Base-by-base conservation (phyloP, 345 rosid genomes). In the Toxicodendron radicans region DNA sequence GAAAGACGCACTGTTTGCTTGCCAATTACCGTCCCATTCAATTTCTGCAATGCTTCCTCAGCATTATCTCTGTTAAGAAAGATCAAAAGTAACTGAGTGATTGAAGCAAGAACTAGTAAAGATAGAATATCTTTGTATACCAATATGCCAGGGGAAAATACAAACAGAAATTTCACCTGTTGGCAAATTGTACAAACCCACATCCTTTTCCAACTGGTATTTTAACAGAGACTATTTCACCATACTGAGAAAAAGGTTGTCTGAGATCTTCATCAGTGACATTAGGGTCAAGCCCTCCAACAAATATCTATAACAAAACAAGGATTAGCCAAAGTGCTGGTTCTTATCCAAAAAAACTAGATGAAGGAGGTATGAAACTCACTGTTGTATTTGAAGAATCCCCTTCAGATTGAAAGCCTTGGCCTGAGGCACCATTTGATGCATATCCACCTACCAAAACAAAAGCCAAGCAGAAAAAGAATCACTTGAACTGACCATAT, bases 151-250 rank as follows among this genome's bases (percentile, higher is more conserved):
- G 61, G 66, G 52, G 63, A 60, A 60, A 69, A 68, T 23, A 66
- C 10, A 35, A 64, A 60, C 52, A 67, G 24, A 48, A 69, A 56
- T 10, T 62, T 78, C 80, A 95, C 98, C 97, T 93, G 87, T 74
- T 84, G 63, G 90, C 92, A 80, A 90, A 95, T 75, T 93, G 98
- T 75, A 95, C 92, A 83, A 95, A 95, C 0, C 98, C 99, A 69
- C 97, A 95, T 85, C 96, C 94, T 85, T 91, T 95, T 41, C 96
- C 94, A 45, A 79, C 74, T 52, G 98, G 99, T 77, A 95, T 95
- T 82, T 95, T 93, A 58, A 95, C 94, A 7, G 94, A 93, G 32
- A 89, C 86, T 79, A 95, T 89, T 81, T 95, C 98, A 64, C 99
- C 98, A 76, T 82, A 87, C n/a, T 83, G 87, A 57, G 88, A 75